Conservation (phyloP, 2,329 filamentous ascomycete species). For the Tricladium varicosporioides region DNA sequence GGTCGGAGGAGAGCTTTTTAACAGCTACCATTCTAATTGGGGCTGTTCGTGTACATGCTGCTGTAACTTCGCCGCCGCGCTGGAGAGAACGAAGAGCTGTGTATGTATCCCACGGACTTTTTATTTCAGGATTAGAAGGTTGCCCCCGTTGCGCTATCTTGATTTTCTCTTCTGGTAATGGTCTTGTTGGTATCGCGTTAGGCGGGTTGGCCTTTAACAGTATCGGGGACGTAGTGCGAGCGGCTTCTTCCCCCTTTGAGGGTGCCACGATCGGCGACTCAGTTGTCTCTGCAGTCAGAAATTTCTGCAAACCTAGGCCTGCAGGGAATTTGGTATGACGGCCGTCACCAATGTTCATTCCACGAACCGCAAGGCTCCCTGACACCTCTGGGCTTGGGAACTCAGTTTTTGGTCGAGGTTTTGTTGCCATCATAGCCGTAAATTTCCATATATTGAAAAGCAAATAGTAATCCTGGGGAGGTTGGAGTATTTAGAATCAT, state of each 20-base stretch:
- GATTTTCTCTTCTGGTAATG: neutral
- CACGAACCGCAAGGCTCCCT: neutral
- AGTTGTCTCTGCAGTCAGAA: neutral
- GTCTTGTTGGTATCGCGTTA: neutral
- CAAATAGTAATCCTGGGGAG: neutral
- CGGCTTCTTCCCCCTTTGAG: neutral
- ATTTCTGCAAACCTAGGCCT: neutral
- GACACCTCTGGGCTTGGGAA: neutral
- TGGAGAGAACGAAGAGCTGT: slow-evolving; percentile 7
- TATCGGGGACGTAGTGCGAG: too few species aligned
- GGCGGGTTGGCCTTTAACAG: neutral
- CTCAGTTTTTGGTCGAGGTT: neutral
- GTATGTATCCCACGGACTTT: slow-evolving; percentile 13
- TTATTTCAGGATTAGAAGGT: neutral
- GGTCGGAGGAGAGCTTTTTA: slow-evolving; percentile 10
- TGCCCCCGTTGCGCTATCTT: neutral
- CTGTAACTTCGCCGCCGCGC: slow-evolving; percentile 12
- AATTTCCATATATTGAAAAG: neutral
- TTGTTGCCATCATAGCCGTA: neutral
- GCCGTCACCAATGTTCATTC: neutral
- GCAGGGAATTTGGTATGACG: neutral
- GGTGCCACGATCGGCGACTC: neutral
- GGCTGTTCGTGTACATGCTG: slow-evolving; percentile 10
- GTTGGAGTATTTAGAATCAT: neutral
- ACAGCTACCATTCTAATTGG: slow-evolving; percentile 10